Percentiles rank a stretch among this genome's conserved stretches.
These are phyloP conservation scores for Agrocybe pediades DNA, from an alignment of 768 basidiomycete genomes.

Conservation along the genomic window DNA sequence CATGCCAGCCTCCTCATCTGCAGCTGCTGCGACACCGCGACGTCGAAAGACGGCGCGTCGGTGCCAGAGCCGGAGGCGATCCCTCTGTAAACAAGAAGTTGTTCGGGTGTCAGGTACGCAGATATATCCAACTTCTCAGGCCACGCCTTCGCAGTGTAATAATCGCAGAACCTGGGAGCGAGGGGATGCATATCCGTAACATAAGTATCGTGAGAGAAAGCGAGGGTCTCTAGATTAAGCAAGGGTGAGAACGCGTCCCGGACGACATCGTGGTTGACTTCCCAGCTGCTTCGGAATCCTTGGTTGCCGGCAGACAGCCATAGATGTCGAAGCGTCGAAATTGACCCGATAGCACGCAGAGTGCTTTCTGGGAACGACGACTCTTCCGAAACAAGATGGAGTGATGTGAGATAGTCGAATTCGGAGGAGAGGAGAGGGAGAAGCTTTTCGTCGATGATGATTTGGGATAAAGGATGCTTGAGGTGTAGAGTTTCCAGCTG, in stretches of 20 bases:
- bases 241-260: slow-evolving; percentile 22
- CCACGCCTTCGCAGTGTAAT: slow-evolving; percentile 25
- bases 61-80: too few species aligned
- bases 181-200: slow-evolving; percentile 22
- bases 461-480: slow-evolving; percentile 7
- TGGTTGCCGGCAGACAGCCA: slow-evolving; percentile 31
- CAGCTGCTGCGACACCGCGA: slow-evolving; percentile 7
- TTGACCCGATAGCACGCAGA: slow-evolving; percentile 18
- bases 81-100: slow-evolving; percentile 15
- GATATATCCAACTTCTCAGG: slow-evolving; percentile 18
- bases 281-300: slow-evolving; percentile 26
- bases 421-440: slow-evolving; percentile 16
- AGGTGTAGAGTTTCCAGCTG: slow-evolving; percentile 27
- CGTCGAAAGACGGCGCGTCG: slow-evolving; percentile 7
- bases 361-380: slow-evolving; percentile 17
- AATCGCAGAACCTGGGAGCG: slow-evolving; percentile 19
- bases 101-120: slow-evolving; percentile 17
- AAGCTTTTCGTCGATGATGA: slow-evolving; percentile 18
- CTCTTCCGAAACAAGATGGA: slow-evolving; percentile 24
- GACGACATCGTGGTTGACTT: slow-evolving; percentile 22
- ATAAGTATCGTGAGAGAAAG: slow-evolving; percentile 33
- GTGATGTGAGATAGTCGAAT: slow-evolving; percentile 22
- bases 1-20: slow-evolving; percentile 21
- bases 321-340: slow-evolving; percentile 21
- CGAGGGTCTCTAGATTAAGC: slow-evolving; percentile 21